These are phyloP conservation scores for Rhodotorula toruloides DNA, from an alignment of 768 basidiomycete genomes.

Conservation along the genomic window DNA sequence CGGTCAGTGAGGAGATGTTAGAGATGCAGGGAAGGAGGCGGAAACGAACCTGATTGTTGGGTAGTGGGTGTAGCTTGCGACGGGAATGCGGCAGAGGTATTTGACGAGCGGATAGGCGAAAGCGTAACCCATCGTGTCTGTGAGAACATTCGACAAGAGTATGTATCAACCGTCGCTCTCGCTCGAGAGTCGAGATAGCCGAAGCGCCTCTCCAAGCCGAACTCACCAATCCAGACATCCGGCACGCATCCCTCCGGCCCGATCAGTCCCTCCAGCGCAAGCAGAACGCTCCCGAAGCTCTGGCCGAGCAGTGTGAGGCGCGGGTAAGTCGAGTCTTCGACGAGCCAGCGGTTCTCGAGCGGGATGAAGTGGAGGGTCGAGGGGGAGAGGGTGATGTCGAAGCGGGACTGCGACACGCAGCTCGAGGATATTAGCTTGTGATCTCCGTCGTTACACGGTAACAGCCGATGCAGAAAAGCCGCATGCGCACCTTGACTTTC, in stretches of 20 bases:
- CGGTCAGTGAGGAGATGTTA: background rate
- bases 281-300: conserved; percentile 75
- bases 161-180: background rate
- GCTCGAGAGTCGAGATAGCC: background rate
- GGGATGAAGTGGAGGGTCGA: conserved; percentile 72
- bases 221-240: conserved; percentile 81
- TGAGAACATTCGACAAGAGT: background rate
- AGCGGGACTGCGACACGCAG: conserved; percentile 67
- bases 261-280: conserved; percentile 74
- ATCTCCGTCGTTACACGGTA: background rate
- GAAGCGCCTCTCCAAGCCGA: background rate
- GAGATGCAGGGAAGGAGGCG: background rate
- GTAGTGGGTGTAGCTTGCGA: conserved; percentile 92
- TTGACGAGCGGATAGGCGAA: conserved; percentile 80
- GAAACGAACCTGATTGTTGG: conserved; percentile 63
- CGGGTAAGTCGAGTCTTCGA: conserved; percentile 78
- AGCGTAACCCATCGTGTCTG: conserved; percentile 97
- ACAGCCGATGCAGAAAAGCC: background rate
- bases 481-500: conserved; percentile 65
- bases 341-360: conserved; percentile 61
- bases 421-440: background rate
- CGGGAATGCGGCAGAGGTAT: conserved; percentile 52
- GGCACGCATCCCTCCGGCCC: conserved; percentile 59
- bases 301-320: conserved; percentile 90
- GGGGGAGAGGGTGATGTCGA: conserved; percentile 68